Percentiles rank a stretch among this genome's conserved stretches.
Evolutionary conservation across 1,284 basidiomycete genomes (phyloP).

Genomic region (Meira miltonrushii): DNA sequence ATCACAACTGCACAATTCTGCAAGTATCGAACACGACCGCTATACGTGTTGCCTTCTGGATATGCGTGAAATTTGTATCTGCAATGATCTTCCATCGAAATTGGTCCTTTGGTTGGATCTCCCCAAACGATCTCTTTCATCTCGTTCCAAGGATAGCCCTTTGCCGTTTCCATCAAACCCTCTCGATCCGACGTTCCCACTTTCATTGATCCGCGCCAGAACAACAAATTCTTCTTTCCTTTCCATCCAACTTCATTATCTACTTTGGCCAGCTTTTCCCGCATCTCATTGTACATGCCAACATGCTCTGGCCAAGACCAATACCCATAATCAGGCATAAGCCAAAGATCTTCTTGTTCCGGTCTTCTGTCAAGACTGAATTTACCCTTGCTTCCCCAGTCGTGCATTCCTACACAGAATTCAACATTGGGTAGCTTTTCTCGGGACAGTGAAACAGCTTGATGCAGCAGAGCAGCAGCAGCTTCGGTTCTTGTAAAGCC

Average conservation of each 20-base stretch:
- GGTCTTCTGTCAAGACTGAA: slow-evolving; percentile 38
- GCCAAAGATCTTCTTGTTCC: slow-evolving; percentile 42
- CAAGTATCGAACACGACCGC: slow-evolving; percentile 39
- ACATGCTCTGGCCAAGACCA: slow-evolving; percentile 48
- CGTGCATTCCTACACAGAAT: slow-evolving; percentile 42
- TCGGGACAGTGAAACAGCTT: slow-evolving; percentile 27
- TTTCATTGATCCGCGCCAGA: slow-evolving; percentile 42
- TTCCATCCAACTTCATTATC: slow-evolving; percentile 32
- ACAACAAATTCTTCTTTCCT: slow-evolving; percentile 31
- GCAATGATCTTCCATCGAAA: slow-evolving; percentile 45
- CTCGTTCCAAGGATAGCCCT: slow-evolving; percentile 39
- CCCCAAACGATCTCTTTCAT: slow-evolving; percentile 34
- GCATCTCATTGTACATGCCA: slow-evolving; percentile 37
- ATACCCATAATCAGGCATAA: slow-evolving; percentile 51
- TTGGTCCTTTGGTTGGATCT: slow-evolving; percentile 4
- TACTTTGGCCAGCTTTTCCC: slow-evolving; percentile 25
- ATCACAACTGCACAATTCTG: slow-evolving; percentile 46
- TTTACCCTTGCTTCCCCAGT: slow-evolving; percentile 45
- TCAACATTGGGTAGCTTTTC: slow-evolving; percentile 49
- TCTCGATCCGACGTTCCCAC: slow-evolving; percentile 43
- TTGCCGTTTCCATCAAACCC: slow-evolving; percentile 22
- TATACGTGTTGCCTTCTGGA: slow-evolving; percentile 47
- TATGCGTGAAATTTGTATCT: slow-evolving; percentile 48
- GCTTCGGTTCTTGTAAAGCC: slow-evolving; percentile 35
- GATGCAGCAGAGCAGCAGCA: slow-evolving; percentile 33